Evolutionary conservation across 2,329 filamentous ascomycete genomes (phyloP).

Genomic region (Microcyclosporella mali): DNA sequence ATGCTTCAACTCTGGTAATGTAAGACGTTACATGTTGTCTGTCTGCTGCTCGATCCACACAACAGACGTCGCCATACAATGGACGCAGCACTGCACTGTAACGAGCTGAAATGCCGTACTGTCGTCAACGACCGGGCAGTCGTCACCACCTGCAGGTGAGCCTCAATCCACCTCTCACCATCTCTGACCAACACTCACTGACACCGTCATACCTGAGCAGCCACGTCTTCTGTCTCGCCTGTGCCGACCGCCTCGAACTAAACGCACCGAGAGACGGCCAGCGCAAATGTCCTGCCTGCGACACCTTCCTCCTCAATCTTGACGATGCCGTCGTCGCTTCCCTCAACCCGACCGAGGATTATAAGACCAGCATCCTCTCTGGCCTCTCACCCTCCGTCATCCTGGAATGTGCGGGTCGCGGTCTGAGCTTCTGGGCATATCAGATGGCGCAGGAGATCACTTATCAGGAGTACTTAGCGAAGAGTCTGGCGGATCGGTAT

Average conservation of each 20-base stretch:
- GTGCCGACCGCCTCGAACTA: constrained; percentile 61
- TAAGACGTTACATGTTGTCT: too few relatives aligned
- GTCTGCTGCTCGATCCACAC: background rate
- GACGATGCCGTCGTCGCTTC: constrained; percentile 69
- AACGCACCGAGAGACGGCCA: constrained; percentile 46
- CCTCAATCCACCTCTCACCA: too few relatives aligned
- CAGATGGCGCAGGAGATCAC: constrained; percentile 77
- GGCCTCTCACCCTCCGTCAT: constrained; percentile 74
- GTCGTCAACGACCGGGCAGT: constrained; percentile 66
- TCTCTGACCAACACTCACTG: background rate
- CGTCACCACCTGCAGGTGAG: constrained; percentile 82
- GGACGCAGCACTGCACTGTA: constrained; percentile 73
- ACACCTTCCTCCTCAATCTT: constrained; percentile 58
- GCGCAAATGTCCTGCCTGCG: constrained; percentile 69
- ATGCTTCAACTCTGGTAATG: too few relatives aligned
- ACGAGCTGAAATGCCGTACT: constrained; percentile 67
- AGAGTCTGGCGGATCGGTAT: constrained; percentile 67
- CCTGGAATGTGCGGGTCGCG: constrained; percentile 78
- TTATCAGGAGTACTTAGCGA: constrained; percentile 71
- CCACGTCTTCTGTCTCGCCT: constrained; percentile 78
- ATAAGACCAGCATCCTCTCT: constrained; percentile 79
- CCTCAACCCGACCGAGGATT: constrained; percentile 77
- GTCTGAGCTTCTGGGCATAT: constrained; percentile 78
- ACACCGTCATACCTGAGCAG: constrained; percentile 39
- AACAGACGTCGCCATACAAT: constrained; percentile 41